A percentile compares a stretch with the other conserved stretches of the same genome.
phyloP scores from a whole-genome alignment of 345 rosid genomes.

The Noccaea caerulescens region DNA sequence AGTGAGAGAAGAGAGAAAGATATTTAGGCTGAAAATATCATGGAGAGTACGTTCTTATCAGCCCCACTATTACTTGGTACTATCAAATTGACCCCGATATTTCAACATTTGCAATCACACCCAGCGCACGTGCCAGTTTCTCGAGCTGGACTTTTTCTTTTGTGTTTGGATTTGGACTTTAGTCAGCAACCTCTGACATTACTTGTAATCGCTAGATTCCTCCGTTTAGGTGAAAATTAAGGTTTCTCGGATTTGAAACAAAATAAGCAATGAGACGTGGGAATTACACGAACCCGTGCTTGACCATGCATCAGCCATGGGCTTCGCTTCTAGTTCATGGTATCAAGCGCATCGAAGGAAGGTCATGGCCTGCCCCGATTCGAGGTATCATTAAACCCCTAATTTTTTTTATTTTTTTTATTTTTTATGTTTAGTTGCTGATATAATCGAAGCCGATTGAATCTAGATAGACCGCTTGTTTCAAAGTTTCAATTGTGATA shows the following conservation, averaged over 20 bases:
- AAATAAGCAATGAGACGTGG: conserved; percentile 50
- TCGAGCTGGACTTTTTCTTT: no score
- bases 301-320: conserved; percentile 98
- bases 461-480: neutral
- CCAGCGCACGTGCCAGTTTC: no score
- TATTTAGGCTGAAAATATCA: conserved; percentile 38
- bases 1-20: conserved; percentile 28
- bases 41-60: conserved; percentile 8
- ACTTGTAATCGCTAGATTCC: neutral
- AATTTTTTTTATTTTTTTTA: neutral
- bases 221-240: neutral
- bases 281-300: conserved; percentile 76
- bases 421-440: conserved; percentile 15
- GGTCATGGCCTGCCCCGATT: conserved; percentile 92
- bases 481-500: neutral
- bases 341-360: conserved; percentile 92
- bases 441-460: neutral
- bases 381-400: conserved; percentile 52
- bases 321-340: conserved; percentile 83
- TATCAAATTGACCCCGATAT: conserved; percentile 6
- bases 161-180: no score
- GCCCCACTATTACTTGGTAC: neutral
- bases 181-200: neutral
- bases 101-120: neutral
- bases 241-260: neutral